Percentiles rank a stretch among this genome's conserved stretches.
These are phyloP conservation scores for Penicillium lagena DNA, from an alignment of 495 filamentous ascomycete genomes.

Conservation along the genomic window DNA sequence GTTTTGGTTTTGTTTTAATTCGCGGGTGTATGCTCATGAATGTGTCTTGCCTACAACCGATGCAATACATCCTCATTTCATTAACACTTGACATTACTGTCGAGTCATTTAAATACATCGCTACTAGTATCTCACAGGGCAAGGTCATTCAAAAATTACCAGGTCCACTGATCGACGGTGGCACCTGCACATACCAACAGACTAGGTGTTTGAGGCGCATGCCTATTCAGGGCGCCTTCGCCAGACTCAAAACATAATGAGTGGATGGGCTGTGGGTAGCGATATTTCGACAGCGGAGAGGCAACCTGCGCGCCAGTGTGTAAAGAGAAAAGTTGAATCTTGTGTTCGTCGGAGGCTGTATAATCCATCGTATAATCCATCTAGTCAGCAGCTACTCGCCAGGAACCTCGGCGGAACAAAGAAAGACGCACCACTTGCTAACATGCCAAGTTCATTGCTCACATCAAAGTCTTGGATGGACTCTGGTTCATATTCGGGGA, in stretches of 20 bases:
- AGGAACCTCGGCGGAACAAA: not conserved
- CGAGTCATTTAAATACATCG: conserved; percentile 13
- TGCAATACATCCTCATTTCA: too few relatives aligned
- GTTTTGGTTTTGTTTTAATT: conserved; percentile 5
- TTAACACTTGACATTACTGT: not conserved
- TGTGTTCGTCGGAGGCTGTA: conserved; percentile 24
- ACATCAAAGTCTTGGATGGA: conserved; percentile 29
- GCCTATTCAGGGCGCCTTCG: conserved; percentile 7
- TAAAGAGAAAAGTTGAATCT: conserved; percentile 35
- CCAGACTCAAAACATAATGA: conserved; percentile 31
- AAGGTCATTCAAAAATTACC: conserved; percentile 13
- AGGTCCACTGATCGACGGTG: conserved; percentile 33
- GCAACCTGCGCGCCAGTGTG: conserved; percentile 26
- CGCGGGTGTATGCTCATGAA: not conserved
- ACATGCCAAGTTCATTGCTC: conserved; percentile 28
- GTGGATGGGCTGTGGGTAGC: conserved; percentile 21
- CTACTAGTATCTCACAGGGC: too few relatives aligned
- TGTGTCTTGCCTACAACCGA: too few relatives aligned
- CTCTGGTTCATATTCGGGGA: conserved; percentile 22
- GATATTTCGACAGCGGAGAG: conserved; percentile 23
- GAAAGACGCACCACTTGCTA: conserved; percentile 29
- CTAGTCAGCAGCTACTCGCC: not conserved
- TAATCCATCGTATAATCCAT: not conserved
- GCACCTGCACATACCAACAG: conserved; percentile 27
- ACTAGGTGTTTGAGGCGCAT: conserved; percentile 29